Evolutionary conservation across 352 stramenopile genomes (phyloP).

Genomic region (Pythium aristosporum): DNA sequence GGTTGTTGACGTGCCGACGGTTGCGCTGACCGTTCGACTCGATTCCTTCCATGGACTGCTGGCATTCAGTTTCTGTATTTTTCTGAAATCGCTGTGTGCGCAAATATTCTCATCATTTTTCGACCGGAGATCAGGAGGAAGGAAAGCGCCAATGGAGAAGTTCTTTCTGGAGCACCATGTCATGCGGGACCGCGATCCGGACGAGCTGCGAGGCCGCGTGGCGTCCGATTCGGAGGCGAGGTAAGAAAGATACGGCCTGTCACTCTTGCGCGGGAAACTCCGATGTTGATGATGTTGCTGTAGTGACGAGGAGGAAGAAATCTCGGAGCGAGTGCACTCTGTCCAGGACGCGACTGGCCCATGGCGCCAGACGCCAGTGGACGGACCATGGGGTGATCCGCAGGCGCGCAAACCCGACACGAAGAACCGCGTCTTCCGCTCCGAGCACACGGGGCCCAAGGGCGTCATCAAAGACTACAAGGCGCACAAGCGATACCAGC

Average conservation of each 20-base stretch:
- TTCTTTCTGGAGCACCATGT: conserved; percentile 83
- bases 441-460: conserved; percentile 74
- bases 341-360: conserved; percentile 68
- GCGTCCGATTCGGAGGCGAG: conserved; percentile 79
- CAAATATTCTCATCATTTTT: background rate
- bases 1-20: background rate
- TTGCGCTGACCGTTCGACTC: background rate
- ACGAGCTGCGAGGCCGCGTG: conserved; percentile 49
- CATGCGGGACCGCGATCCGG: conserved; percentile 65
- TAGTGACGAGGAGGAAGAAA: conserved; percentile 52
- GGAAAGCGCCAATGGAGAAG: conserved; percentile 50
- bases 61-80: background rate
- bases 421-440: conserved; percentile 51
- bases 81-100: background rate
- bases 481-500: conserved; percentile 61
- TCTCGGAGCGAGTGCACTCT: conserved; percentile 61
- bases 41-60: conserved; percentile 17
- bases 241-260: conserved; percentile 23
- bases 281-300: conserved; percentile 5
- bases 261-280: conserved; percentile 14
- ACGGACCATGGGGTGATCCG: conserved; percentile 51
- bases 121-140: background rate
- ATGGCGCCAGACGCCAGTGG: conserved; percentile 57
- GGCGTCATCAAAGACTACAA: conserved; percentile 85
- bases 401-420: conserved; percentile 22